These are phyloP conservation scores for Penicillium goetzii DNA, from an alignment of 495 filamentous ascomycete genomes.

Conservation along the genomic window DNA sequence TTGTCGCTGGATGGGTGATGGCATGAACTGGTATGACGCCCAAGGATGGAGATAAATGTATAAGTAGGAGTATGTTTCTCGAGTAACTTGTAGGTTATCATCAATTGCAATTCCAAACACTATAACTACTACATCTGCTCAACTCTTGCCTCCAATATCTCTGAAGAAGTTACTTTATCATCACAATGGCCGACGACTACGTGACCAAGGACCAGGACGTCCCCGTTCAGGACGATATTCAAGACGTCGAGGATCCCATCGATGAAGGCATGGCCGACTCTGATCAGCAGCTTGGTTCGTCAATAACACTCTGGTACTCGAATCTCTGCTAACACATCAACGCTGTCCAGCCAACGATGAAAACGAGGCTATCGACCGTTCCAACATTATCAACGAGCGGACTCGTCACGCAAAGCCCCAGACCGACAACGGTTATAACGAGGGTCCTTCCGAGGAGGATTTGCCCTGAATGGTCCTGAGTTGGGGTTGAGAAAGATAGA, in stretches of 20 bases:
- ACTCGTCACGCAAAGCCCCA: conserved; percentile 11
- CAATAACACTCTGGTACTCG: not conserved
- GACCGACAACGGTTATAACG: conserved; percentile 8
- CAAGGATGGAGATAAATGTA: not conserved
- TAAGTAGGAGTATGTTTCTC: not conserved
- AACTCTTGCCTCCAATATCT: not conserved
- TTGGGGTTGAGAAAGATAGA: not conserved
- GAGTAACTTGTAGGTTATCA: not conserved
- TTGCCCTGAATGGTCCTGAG: not conserved
- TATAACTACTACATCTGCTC: not conserved
- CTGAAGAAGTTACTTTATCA: not conserved
- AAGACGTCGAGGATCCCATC: conserved; percentile 2
- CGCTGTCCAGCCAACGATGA: not conserved
- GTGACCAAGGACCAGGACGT: not conserved
- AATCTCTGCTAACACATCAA: not conserved
- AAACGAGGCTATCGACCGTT: not conserved
- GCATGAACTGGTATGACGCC: not conserved
- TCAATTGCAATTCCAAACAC: not conserved
- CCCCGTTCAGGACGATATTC: conserved; percentile 3
- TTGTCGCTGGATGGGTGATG: not conserved
- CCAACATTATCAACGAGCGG: conserved; percentile 7
- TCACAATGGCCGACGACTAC: conserved; percentile 2
- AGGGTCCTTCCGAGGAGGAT: conserved; percentile 5
- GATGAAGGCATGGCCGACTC: conserved; percentile 4
- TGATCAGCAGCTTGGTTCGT: conserved; percentile 8